These are phyloP conservation scores for Coniochaeta ligniaria DNA, from an alignment of 2,329 filamentous ascomycete genomes.

Conservation along the genomic window DNA sequence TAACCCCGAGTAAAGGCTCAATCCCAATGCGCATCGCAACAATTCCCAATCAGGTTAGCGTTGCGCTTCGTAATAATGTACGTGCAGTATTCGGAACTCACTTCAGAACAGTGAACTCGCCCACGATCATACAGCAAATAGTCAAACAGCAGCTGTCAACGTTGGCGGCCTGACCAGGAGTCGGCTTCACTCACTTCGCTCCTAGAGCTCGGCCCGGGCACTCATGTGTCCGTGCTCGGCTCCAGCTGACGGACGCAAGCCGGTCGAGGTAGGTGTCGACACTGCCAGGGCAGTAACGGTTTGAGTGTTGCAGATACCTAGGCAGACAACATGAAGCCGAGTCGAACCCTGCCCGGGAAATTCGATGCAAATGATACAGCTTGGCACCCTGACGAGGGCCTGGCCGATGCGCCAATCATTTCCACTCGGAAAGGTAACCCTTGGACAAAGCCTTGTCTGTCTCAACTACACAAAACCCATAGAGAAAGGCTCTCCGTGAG, in stretches of 20 bases:
- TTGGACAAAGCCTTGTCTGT: constrained; percentile 11
- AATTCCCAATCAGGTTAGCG: neutral
- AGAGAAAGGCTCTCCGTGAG: constrained; percentile 14
- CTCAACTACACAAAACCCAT: constrained; percentile 13
- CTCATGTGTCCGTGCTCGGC: neutral
- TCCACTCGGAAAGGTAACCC: constrained; percentile 12
- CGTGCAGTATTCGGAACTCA: neutral
- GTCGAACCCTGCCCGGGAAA: neutral
- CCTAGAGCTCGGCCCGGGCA: constrained; percentile 12
- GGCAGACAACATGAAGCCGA: neutral
- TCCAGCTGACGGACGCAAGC: constrained; percentile 7
- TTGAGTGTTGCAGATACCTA: neutral
- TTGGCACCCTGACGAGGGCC: constrained; percentile 13
- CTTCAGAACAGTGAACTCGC: neutral
- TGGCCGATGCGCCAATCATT: constrained; percentile 5
- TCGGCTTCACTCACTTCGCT: neutral
- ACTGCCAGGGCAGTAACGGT: constrained; percentile 8
- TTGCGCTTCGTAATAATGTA: neutral
- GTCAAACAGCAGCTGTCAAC: neutral
- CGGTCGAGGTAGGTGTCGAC: constrained; percentile 10
- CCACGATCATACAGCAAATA: neutral
- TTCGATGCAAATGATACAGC: constrained; percentile 9
- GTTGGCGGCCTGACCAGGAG: neutral
- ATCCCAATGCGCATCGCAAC: neutral
- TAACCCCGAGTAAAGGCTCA: neutral